These are phyloP conservation scores for Lactarius indigo DNA, from an alignment of 768 basidiomycete genomes.

Conservation along the genomic window DNA sequence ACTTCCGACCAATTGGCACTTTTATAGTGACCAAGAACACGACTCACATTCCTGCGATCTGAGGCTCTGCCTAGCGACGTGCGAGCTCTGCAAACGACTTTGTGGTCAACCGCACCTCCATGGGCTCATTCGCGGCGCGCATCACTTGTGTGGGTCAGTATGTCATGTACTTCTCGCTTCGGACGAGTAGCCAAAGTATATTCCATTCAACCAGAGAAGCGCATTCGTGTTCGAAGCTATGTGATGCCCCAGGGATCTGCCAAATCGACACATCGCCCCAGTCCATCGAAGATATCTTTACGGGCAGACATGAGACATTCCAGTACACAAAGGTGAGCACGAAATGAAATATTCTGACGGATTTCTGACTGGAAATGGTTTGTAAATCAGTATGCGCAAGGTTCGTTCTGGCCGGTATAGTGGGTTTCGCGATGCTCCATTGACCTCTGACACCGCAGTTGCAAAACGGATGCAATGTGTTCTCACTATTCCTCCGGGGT, in stretches of 20 bases:
- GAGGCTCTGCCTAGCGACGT: conserved; percentile 49
- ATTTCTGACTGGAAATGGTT: background rate
- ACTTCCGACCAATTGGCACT: background rate
- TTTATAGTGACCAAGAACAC: conserved; percentile 44
- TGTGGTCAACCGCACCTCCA: conserved; percentile 52
- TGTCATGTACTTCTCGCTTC: background rate
- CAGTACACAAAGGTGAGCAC: conserved; percentile 56
- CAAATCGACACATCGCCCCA: conserved; percentile 57
- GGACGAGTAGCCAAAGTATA: background rate
- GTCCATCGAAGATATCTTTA: conserved; percentile 59
- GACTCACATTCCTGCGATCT: conserved; percentile 47
- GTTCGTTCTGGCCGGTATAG: conserved; percentile 30
- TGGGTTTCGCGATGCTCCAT: background rate
- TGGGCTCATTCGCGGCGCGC: conserved; percentile 37
- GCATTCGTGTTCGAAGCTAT: conserved; percentile 45
- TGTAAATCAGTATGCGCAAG: conserved; percentile 48
- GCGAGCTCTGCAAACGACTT: conserved; percentile 52
- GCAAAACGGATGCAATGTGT: conserved; percentile 50
- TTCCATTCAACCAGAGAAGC: conserved; percentile 38
- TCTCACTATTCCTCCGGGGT: conserved; percentile 42
- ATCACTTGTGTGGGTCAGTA: conserved; percentile 57
- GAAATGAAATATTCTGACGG: background rate
- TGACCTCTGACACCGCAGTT: conserved; percentile 32
- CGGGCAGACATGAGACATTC: conserved; percentile 55
- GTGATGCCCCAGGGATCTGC: conserved; percentile 48